Evolutionary conservation across 352 stramenopile species (phyloP).

Genomic region (Phytophthora niederhauseri): DNA sequence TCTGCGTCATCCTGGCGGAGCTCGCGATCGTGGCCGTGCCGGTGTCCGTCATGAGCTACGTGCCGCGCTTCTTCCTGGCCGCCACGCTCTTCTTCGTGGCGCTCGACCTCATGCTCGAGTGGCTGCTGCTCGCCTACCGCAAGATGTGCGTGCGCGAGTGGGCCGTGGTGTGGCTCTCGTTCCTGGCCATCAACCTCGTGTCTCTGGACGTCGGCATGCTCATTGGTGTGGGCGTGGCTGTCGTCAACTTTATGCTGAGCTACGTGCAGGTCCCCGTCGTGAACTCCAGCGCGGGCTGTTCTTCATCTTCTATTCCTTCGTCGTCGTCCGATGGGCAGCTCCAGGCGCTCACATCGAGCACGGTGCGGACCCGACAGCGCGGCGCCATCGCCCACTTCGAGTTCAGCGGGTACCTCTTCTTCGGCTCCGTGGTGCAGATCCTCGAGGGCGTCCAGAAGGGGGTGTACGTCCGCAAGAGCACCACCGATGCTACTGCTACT

Average conservation of each 20-base stretch:
- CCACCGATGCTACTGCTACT: not conserved
- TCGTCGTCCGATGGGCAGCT: not conserved
- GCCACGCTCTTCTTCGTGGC: slow-evolving; percentile 97
- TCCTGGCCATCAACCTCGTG: slow-evolving; percentile 92
- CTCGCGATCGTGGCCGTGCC: slow-evolving; percentile 87
- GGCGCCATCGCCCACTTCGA: slow-evolving; percentile 69
- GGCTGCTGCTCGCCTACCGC: slow-evolving; percentile 87
- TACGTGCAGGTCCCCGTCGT: slow-evolving; percentile 70
- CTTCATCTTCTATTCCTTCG: slow-evolving; percentile 94
- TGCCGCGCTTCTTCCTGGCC: slow-evolving; percentile 98
- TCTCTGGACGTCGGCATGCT: slow-evolving; percentile 96
- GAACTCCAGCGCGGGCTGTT: slow-evolving; percentile 58
- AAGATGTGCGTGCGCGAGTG: slow-evolving; percentile 91
- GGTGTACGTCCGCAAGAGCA: slow-evolving; percentile 53
- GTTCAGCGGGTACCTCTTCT: slow-evolving; percentile 83
- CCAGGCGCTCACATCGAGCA: slow-evolving; percentile 46
- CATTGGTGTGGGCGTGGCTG: slow-evolving; percentile 86
- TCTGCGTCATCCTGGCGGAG: slow-evolving; percentile 89
- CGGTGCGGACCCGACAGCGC: slow-evolving; percentile 44
- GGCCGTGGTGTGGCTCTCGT: slow-evolving; percentile 90
- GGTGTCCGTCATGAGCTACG: slow-evolving; percentile 93
- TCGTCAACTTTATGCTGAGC: slow-evolving; percentile 78
- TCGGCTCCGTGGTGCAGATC: slow-evolving; percentile 76
- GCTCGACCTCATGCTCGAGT: slow-evolving; percentile 97
- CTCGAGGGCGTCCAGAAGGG: slow-evolving; percentile 68